Base-by-base conservation (phyloP, 257 asterid species). In the Primulina tabacum region DNA sequence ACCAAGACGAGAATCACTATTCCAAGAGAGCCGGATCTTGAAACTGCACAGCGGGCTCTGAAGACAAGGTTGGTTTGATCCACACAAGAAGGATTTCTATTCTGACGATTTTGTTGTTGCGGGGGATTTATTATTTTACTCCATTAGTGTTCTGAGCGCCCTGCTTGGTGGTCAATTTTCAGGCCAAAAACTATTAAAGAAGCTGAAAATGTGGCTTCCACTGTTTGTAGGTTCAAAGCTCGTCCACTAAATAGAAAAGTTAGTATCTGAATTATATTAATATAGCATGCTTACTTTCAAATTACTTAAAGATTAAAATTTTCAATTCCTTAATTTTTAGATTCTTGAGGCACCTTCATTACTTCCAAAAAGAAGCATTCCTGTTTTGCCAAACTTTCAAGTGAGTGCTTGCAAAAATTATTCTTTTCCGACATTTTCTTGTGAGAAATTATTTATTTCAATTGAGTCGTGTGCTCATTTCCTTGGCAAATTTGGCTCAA, bases 191-290 rank as follows among this genome's bases (percentile, higher is more conserved):
- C 76, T 73, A 79, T 47, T 76, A 82, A 79, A 71, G 90, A 86
- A 71, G 37, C 76, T 69, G 89, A 82, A 71, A 82, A 76, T 26
- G 77, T 40, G 56, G 67, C 79, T 21, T 77, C 92, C 69, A 71
- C 85, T 71, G 67, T 84, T 72, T 84, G 83, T 57, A 79, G 82
- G 84, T 93, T 93, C 82, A 93, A 80, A 79, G 97, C 97, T 77
- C 96, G 82, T 78, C 98, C 98, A 18, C 73, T 93, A 59, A 93
- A 93, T 73, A 86, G 83, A 86, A 93, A 88, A 83, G 98, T 90
- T 56, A 32, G 92, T 80, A 59, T 53, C 68, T 66, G 30, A 64
- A 71, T 55, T 21, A 38, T 40, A 26, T 37, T 38, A 40, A 64
- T 59, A 37, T 33, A 69, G 17, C 26, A 16, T 65, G 60, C 17